Evolutionary conservation across 441 rosid species (phyloP).

Genomic region (Populus trichocarpa): DNA sequence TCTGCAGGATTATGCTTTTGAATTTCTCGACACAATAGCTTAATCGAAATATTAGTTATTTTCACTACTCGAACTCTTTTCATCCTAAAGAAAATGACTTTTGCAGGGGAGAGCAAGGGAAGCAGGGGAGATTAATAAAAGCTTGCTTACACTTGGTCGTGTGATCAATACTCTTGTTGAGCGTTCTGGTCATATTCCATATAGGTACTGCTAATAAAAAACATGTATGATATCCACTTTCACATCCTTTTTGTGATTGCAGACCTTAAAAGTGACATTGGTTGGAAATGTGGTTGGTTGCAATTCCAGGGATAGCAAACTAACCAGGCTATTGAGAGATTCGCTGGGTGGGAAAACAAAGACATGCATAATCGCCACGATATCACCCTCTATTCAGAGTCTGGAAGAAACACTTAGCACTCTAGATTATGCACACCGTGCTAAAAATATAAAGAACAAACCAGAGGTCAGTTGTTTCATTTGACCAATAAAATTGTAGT

Average conservation of each 20-base stretch:
- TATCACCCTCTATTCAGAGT: constrained; percentile 90
- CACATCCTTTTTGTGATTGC: constrained; percentile 11
- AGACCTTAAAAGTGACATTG: constrained; percentile 3
- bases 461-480: constrained; percentile 65
- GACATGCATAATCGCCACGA: constrained; percentile 94
- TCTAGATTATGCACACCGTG: constrained; percentile 96
- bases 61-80: constrained; percentile 9
- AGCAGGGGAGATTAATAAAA: constrained; percentile 98
- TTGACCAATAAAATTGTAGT: neutral
- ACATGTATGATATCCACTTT: neutral
- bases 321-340: constrained; percentile 94
- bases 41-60: neutral
- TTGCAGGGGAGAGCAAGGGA: constrained; percentile 99
- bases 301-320: constrained; percentile 81
- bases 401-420: constrained; percentile 99
- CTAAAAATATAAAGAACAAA: constrained; percentile 94
- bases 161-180: constrained; percentile 96
- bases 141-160: constrained; percentile 99
- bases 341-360: constrained; percentile 99
- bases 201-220: constrained; percentile 45
- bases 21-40: constrained; percentile 3
- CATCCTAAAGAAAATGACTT: constrained; percentile 11
- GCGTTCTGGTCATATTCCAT: constrained; percentile 97
- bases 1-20: constrained; percentile 18
- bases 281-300: constrained; percentile 13